Conservation (phyloP, 2,329 filamentous ascomycete genomes). For the Byssothecium circinans region DNA sequence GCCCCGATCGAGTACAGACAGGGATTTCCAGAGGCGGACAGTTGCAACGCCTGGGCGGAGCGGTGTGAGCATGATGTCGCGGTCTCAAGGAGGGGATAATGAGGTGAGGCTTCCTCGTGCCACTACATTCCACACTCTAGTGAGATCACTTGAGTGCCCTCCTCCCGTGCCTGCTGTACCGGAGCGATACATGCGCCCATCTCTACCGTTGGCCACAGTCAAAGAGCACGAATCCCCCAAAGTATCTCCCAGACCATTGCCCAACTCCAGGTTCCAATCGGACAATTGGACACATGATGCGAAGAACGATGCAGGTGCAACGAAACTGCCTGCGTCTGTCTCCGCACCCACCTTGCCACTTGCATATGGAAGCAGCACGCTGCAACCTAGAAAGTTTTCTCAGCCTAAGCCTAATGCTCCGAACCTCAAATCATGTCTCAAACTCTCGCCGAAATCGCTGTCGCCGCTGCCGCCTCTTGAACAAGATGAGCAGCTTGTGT, state of each 20-base stretch:
- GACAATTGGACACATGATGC: not conserved
- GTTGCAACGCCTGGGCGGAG: slow-evolving; percentile 22
- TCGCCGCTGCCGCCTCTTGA: no score
- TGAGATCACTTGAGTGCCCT: slow-evolving; percentile 12
- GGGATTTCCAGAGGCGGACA: slow-evolving; percentile 21
- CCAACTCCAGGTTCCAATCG: not conserved
- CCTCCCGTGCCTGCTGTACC: slow-evolving; percentile 32
- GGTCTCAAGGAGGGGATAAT: slow-evolving; percentile 22
- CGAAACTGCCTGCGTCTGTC: not conserved
- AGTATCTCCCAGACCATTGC: not conserved
- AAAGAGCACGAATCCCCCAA: not conserved
- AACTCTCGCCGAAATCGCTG: no score
- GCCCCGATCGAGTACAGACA: slow-evolving; percentile 18
- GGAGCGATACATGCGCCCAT: slow-evolving; percentile 19
- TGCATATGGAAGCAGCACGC: not conserved
- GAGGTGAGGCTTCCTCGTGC: slow-evolving; percentile 41
- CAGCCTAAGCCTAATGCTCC: no score
- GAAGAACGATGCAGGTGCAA: not conserved
- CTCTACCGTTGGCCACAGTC: slow-evolving; percentile 15
- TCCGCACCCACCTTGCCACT: not conserved
- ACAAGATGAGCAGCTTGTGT: not conserved
- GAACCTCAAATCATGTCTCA: no score
- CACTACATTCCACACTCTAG: slow-evolving; percentile 30
- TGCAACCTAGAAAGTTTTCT: not conserved
- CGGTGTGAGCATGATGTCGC: slow-evolving; percentile 25